A percentile compares a stretch with the other conserved stretches of the same genome.
phyloP scores from a whole-genome alignment of 2,329 filamentous ascomycete species.

The Xylaria arbuscula region DNA sequence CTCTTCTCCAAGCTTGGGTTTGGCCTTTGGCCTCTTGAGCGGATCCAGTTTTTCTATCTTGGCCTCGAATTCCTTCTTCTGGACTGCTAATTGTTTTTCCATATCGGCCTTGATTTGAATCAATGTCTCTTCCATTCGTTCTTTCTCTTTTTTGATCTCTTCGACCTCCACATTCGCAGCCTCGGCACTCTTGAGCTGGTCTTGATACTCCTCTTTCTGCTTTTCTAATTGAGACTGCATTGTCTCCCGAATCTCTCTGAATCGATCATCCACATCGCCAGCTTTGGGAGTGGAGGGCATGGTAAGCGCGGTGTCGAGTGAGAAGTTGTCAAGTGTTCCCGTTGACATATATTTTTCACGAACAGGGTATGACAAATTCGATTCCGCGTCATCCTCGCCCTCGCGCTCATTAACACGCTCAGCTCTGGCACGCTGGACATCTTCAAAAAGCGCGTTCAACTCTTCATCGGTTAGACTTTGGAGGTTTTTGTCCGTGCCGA shows the following conservation, averaged over 20 bases:
- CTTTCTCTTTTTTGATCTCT: slow-evolving; percentile 84
- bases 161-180: slow-evolving; percentile 81
- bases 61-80: slow-evolving; percentile 85
- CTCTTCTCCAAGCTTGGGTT: slow-evolving; percentile 73
- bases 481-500: slow-evolving; percentile 92
- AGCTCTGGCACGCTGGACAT: slow-evolving; percentile 88
- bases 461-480: slow-evolving; percentile 92
- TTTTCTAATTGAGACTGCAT: slow-evolving; percentile 85
- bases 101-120: slow-evolving; percentile 85
- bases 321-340: slow-evolving; percentile 95
- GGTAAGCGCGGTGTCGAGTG: slow-evolving; percentile 90
- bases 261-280: slow-evolving; percentile 77
- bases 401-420: slow-evolving; percentile 78
- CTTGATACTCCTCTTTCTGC: slow-evolving; percentile 84
- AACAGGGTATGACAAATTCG: slow-evolving; percentile 84
- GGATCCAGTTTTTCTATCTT: slow-evolving; percentile 82
- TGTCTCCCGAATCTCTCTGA: slow-evolving; percentile 80
- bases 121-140: slow-evolving; percentile 84
- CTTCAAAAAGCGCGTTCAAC: slow-evolving; percentile 91
- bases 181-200: slow-evolving; percentile 80
- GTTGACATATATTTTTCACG: slow-evolving; percentile 96
- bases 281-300: slow-evolving; percentile 92
- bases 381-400: slow-evolving; percentile 90
- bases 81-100: slow-evolving; percentile 83
- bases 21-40: slow-evolving; percentile 69